Evolutionary conservation across 2,329 filamentous ascomycete genomes (phyloP), one percentile per base, ranked within the genome.

Genomic region (Amesomyces nigricolor): DNA sequence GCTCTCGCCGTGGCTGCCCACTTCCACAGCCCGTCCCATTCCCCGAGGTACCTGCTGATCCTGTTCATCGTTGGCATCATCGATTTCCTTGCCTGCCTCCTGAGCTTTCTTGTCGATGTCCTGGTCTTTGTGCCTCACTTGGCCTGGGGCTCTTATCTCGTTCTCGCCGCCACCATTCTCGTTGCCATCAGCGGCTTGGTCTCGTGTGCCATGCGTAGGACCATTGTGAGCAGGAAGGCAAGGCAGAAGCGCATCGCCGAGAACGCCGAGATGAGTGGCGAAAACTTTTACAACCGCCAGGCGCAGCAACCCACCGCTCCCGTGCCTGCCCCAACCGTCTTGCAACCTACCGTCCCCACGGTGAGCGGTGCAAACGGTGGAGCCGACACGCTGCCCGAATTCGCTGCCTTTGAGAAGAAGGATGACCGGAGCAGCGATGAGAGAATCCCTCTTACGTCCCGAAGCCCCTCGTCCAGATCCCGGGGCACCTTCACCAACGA

Each of bases 251-350:
- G 90, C 45, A 95, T 97, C 67, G 90, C 85, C 2, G 88, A 95
- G 70, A 96, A 97, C 68, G 89, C 91, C 7, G 91, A 97, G 69
- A 97, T 97, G 91, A 97, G 89, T 68, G 92, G 92, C 29, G 85
- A 94, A 65, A 94, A 91, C 67, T 96, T 87, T 69, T 96, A 95
- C 72, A 87, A 86, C 65, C 80, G 86, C 57, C 82, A 87, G 70
- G 78, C 75, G 38, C 78, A 82, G 58, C 72, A 83, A 58, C 19
- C 37, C 2, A 67, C 76, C 37, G 65, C 71, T 39, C 69, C 72
- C 7, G 68, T 70, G 8, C 67, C 69, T 3, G 69, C 72, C 2
- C 68, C 73, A 4, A 67, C 68, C 5, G 69, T 73, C 32, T 72
- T 77, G 59, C 79, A 86, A 59, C 80, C 84, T 7, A 82, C 82